Conservation (phyloP, 192 early-diverging fungal genomes). For the Mortierella antarctica region DNA sequence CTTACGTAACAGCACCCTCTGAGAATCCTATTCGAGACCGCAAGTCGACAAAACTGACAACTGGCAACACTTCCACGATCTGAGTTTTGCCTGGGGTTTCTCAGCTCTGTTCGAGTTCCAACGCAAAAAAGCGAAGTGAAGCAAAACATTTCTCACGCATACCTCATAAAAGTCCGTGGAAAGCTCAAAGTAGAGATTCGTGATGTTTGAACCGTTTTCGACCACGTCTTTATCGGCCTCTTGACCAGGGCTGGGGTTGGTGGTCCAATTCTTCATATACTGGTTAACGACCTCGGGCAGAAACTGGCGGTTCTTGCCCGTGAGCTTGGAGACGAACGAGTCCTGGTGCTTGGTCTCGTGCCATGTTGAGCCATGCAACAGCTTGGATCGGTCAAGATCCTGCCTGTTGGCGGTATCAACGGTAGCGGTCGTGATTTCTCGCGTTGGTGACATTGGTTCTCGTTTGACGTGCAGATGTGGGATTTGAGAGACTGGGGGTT, state of each 20-base stretch:
- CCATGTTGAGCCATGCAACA: slow-evolving; percentile 26
- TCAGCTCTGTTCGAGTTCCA: background rate
- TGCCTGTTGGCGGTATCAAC: background rate
- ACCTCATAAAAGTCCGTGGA: slow-evolving; percentile 70
- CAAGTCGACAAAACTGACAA: background rate
- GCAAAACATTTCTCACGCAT: background rate
- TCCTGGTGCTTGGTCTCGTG: slow-evolving; percentile 16
- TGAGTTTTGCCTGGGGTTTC: too few relatives aligned
- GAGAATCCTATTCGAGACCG: background rate
- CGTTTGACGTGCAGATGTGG: background rate
- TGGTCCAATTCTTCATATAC: slow-evolving; percentile 22
- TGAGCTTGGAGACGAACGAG: slow-evolving; percentile 31
- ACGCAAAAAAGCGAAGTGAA: background rate
- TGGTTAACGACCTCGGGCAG: slow-evolving; percentile 19
- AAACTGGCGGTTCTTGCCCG: slow-evolving; percentile 21
- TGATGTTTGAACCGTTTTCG: slow-evolving; percentile 21
- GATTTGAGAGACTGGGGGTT: background rate
- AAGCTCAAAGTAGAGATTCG: slow-evolving; percentile 71
- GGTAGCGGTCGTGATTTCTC: slow-evolving; percentile 9
- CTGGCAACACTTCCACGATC: background rate
- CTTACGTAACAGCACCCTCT: background rate
- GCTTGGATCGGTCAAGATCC: slow-evolving; percentile 34
- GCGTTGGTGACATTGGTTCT: slow-evolving; percentile 20
- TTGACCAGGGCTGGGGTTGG: slow-evolving; percentile 12
- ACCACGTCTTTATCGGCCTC: slow-evolving; percentile 61